phyloP scores from a whole-genome alignment of 2,329 filamentous ascomycete species.

The Graphilbum sp. region DNA sequence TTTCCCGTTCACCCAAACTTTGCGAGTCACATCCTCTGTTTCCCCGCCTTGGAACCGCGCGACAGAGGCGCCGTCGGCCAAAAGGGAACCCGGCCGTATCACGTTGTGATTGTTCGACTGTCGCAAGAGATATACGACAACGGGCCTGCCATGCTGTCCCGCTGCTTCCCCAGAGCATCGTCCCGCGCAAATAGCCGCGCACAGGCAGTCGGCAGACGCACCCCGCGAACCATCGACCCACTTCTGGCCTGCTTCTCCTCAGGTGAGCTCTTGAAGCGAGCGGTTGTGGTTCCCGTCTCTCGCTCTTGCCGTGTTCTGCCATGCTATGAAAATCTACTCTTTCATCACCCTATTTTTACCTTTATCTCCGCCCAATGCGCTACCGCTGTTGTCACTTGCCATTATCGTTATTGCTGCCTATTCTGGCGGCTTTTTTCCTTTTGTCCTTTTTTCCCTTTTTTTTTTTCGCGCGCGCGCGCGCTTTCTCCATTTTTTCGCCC shows the following conservation, averaged over 20 bases:
- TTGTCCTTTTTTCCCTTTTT: neutral
- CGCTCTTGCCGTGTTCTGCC: neutral
- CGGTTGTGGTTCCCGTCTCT: neutral
- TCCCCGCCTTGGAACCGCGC: no score
- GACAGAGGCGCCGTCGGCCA: no score
- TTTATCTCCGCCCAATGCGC: no score
- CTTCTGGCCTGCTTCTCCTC: slow-evolving; percentile 7
- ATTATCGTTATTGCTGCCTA: neutral
- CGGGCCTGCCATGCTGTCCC: neutral
- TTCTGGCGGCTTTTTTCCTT: neutral
- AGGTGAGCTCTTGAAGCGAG: slow-evolving; percentile 5
- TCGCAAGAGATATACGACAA: no score
- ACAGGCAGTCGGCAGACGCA: neutral
- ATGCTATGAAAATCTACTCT: no score
- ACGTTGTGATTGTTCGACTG: no score
- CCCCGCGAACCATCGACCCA: slow-evolving; percentile 8
- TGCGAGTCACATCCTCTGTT: no score
- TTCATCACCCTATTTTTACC: no score
- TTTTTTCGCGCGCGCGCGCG: no score
- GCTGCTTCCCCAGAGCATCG: neutral
- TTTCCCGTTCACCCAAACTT: no score
- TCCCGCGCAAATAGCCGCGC: neutral
- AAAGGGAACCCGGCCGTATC: no score
- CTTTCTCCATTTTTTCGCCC: neutral
- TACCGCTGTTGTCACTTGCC: no score